These are phyloP conservation scores for Neopestalotiopsis clavispora DNA, from an alignment of 2,329 filamentous ascomycete species.

Conservation along the genomic window DNA sequence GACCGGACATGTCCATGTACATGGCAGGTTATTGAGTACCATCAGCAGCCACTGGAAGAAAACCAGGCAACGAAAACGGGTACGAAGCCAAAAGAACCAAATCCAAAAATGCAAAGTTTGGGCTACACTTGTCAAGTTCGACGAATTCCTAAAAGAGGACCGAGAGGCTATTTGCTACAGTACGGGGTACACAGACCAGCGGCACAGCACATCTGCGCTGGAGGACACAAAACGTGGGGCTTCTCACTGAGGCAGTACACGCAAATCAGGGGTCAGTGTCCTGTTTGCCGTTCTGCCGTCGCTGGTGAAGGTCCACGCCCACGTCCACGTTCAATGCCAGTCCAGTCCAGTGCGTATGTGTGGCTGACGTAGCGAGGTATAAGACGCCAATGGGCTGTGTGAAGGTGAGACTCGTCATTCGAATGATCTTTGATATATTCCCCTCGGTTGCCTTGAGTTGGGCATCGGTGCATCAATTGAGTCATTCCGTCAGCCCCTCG, in stretches of 20 bases:
- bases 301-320: no score
- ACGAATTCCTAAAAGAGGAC: not conserved
- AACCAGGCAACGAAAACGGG: not conserved
- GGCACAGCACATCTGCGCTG: not conserved
- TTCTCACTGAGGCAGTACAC: constrained; percentile 13
- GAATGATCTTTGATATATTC: not conserved
- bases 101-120: not conserved
- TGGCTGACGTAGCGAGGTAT: not conserved
- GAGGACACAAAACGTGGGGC: constrained; percentile 8
- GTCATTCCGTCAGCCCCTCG: not conserved
- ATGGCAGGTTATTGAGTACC: not conserved
- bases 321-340: no score
- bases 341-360: no score
- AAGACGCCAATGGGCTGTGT: not conserved
- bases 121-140: not conserved
- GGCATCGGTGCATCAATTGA: not conserved
- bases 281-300: constrained; percentile 8
- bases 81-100: not conserved
- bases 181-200: not conserved
- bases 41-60: not conserved
- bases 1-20: not conserved
- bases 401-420: not conserved
- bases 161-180: not conserved
- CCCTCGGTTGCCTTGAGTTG: not conserved
- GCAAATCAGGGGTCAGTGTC: constrained; percentile 9